These are phyloP conservation scores for Aspergillus niger DNA, from an alignment of 2,329 filamentous ascomycete species.

Conservation along the genomic window DNA sequence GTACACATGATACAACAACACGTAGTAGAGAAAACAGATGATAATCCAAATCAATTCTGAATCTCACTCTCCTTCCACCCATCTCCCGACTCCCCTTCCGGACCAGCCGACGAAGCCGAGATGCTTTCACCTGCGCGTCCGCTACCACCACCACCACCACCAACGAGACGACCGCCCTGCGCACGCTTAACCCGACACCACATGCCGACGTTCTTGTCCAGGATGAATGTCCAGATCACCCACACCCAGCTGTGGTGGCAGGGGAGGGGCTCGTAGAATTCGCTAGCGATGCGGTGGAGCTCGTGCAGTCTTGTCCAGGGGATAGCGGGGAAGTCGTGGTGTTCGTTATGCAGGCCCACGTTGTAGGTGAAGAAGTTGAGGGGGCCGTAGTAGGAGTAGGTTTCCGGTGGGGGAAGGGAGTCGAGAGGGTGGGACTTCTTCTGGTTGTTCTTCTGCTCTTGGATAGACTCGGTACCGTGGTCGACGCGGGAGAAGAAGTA, in stretches of 20 bases:
- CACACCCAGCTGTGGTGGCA: conserved; percentile 86
- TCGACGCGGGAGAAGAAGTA: conserved; percentile 64
- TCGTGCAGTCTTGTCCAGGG: conserved; percentile 86
- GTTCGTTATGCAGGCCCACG: conserved; percentile 96
- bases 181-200: conserved; percentile 92
- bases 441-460: conserved; percentile 49
- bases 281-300: conserved; percentile 76
- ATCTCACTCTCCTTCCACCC: conserved; percentile 71
- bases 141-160: conserved; percentile 27
- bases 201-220: conserved; percentile 84
- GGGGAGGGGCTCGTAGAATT: conserved; percentile 90
- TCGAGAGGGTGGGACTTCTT: conserved; percentile 56
- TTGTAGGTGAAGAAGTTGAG: conserved; percentile 95
- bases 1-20: neutral
- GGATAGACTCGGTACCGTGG: conserved; percentile 51
- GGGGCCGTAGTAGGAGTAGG: conserved; percentile 93
- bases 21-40: neutral
- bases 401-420: conserved; percentile 76
- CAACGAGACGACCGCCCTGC: conserved; percentile 68
- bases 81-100: conserved; percentile 48
- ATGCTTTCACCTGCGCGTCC: conserved; percentile 49
- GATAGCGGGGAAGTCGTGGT: conserved; percentile 96
- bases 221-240: conserved; percentile 94
- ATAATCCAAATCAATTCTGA: conserved; percentile 53
- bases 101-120: conserved; percentile 46